A percentile compares a stretch with the other conserved stretches of the same genome.
phyloP scores from a whole-genome alignment of 768 basidiomycete genomes.

The Agaricus sinodeliciosus region DNA sequence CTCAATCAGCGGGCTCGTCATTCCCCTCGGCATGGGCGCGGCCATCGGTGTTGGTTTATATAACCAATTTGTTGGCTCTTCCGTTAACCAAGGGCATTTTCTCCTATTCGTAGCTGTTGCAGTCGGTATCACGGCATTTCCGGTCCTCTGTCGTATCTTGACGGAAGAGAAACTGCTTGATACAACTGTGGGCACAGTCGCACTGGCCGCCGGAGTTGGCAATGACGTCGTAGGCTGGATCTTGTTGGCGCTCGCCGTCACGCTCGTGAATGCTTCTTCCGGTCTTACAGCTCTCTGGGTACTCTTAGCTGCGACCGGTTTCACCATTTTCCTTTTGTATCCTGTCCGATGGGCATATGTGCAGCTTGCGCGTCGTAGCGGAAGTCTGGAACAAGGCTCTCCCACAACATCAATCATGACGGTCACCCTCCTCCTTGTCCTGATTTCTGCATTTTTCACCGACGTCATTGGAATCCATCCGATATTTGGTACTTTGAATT shows the following conservation, averaged over 20 bases:
- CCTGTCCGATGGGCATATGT: constrained; percentile 57
- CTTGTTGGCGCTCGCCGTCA: constrained; percentile 76
- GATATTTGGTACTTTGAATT: constrained; percentile 43
- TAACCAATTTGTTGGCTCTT: constrained; percentile 49
- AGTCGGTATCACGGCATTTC: constrained; percentile 76
- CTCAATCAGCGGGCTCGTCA: constrained; percentile 57
- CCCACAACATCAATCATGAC: constrained; percentile 79
- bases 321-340: constrained; percentile 57
- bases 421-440: constrained; percentile 64
- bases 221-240: constrained; percentile 80
- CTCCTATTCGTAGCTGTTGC: constrained; percentile 82
- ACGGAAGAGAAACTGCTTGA: constrained; percentile 78
- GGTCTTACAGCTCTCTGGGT: constrained; percentile 79
- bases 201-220: constrained; percentile 77
- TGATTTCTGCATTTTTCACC: constrained; percentile 76
- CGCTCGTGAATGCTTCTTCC: constrained; percentile 70
- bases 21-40: constrained; percentile 81
- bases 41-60: constrained; percentile 71
- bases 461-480: constrained; percentile 78
- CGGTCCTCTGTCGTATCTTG: constrained; percentile 79
- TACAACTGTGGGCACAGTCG: constrained; percentile 78
- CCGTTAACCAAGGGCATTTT: constrained; percentile 73
- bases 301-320: constrained; percentile 62
- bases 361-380: constrained; percentile 62
- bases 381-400: constrained; percentile 63